Conservation (phyloP, 257 asterid genomes). For the Cinchona pubescens region DNA sequence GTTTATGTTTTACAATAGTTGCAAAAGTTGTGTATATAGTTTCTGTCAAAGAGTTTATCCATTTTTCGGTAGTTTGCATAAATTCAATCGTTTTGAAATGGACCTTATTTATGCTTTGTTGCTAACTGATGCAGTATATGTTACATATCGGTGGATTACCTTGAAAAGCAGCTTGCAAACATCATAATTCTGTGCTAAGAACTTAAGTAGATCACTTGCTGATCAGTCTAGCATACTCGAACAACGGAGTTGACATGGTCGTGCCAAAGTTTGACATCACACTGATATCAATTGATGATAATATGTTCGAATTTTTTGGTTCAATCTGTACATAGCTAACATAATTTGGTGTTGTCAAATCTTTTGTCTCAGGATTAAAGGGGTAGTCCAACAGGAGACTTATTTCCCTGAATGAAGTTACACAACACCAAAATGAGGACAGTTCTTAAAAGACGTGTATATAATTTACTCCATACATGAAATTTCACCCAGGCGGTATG, state of each 20-base stretch:
- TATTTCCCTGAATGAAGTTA: constrained; percentile 73
- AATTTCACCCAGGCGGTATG: constrained; percentile 96
- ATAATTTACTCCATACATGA: constrained; percentile 90
- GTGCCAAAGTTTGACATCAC: background rate
- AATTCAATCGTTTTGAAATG: background rate
- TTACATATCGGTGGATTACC: background rate
- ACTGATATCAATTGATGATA: background rate
- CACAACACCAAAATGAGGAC: constrained; percentile 79
- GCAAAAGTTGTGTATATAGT: background rate
- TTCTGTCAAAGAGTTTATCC: no score
- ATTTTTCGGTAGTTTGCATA: background rate
- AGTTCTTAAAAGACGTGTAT: constrained; percentile 88
- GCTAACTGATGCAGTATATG: no score
- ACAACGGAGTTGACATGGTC: no score
- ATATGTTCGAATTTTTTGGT: background rate
- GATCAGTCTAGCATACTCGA: no score
- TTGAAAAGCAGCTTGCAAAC: background rate
- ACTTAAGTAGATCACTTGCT: no score
- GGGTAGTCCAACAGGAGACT: constrained; percentile 67
- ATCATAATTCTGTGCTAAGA: background rate
- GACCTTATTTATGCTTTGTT: background rate
- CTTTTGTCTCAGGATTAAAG: constrained; percentile 55
- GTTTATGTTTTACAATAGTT: background rate
- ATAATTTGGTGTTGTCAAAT: constrained; percentile 2
- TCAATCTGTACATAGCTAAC: background rate